Conservation (phyloP, 306 rosid species). For the Hippophae rhamnoides region DNA sequence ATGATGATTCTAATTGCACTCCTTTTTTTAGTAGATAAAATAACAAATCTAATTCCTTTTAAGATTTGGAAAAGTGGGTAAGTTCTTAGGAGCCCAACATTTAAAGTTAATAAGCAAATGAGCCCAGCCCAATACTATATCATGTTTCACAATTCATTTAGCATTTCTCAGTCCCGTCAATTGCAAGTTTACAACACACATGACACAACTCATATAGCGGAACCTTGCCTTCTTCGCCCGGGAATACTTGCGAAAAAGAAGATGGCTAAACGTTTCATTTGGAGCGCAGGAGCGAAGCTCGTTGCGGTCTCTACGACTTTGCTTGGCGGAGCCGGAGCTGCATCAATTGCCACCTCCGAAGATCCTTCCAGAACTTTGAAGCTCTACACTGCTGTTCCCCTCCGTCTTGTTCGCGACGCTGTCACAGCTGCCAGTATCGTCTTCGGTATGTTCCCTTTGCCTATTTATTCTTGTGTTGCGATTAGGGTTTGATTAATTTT, state of each 20-base stretch:
- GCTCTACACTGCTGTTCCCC: constrained; percentile 63
- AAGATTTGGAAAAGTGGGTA: too few relatives aligned
- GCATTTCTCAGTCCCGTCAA: not conserved
- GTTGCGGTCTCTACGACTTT: constrained; percentile 44
- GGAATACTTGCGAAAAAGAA: not conserved
- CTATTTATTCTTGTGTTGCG: not conserved
- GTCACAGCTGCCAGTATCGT: constrained; percentile 64
- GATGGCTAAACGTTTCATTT: constrained; percentile 59
- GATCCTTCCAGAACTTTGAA: constrained; percentile 60
- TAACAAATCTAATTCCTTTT: too few relatives aligned
- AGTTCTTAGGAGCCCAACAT: too few relatives aligned
- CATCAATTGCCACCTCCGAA: constrained; percentile 62
- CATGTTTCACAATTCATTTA: too few relatives aligned
- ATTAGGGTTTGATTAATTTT: not conserved
- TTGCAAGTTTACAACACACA: too few relatives aligned
- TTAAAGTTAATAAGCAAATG: too few relatives aligned
- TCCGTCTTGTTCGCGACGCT: constrained; percentile 68
- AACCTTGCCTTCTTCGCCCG: not conserved
- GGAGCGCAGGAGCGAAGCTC: constrained; percentile 65
- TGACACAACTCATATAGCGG: too few relatives aligned
- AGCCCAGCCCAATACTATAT: too few relatives aligned
- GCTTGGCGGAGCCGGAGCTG: constrained; percentile 55
- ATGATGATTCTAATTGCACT: too few relatives aligned
- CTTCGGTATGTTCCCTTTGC: constrained; percentile 38
- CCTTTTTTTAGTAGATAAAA: too few relatives aligned